Conservation (phyloP, 805 yeast genomes). For the Metschnikowia noctiluminum region DNA sequence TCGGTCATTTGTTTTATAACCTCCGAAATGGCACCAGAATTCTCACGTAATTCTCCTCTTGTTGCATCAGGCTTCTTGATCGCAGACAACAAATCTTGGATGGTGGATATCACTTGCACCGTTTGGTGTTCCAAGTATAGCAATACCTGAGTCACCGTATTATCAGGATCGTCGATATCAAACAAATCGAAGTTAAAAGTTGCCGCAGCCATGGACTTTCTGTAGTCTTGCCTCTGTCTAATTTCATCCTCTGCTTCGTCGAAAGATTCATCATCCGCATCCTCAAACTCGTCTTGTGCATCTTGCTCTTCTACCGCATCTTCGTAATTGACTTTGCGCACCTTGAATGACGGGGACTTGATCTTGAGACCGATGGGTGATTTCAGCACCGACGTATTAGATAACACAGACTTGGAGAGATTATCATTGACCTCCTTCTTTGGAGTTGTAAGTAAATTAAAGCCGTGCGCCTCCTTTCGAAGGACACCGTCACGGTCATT, state of each 20-base stretch:
- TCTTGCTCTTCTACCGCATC: constrained; percentile 7
- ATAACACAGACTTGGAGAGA: neutral
- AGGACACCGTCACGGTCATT: neutral
- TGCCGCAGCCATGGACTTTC: constrained; percentile 48
- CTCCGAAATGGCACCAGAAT: constrained; percentile 70
- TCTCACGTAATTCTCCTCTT: constrained; percentile 66
- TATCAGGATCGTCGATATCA: constrained; percentile 84
- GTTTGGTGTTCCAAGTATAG: constrained; percentile 91
- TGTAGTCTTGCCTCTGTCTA: constrained; percentile 42
- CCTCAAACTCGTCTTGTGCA: constrained; percentile 9
- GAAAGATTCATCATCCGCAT: constrained; percentile 21
- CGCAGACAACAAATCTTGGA: constrained; percentile 74
- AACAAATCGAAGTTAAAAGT: constrained; percentile 71
- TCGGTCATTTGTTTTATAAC: constrained; percentile 86
- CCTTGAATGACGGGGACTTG: constrained; percentile 14
- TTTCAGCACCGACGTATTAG: neutral
- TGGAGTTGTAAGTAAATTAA: neutral
- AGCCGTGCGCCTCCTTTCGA: neutral
- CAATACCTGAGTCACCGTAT: constrained; percentile 78
- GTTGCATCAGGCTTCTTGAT: constrained; percentile 76
- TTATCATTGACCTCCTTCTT: neutral
- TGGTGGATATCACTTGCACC: constrained; percentile 83
- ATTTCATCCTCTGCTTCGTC: constrained; percentile 33
- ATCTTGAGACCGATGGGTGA: constrained; percentile 3
- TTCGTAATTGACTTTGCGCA: constrained; percentile 16